Conservation (phyloP, 2,329 filamentous ascomycete genomes). For the Talaromyces islandicus region DNA sequence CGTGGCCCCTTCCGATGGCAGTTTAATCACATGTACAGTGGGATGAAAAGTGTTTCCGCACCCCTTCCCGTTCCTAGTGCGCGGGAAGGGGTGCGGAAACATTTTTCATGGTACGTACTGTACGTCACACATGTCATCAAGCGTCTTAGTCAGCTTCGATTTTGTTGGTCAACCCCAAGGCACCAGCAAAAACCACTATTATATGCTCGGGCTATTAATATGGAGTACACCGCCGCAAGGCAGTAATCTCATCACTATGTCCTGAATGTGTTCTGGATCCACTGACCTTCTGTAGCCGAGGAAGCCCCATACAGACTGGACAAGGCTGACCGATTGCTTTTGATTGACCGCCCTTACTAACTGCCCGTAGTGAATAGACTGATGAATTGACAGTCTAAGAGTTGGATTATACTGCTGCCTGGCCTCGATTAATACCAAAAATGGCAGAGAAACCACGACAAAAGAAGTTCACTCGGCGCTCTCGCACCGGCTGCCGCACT, state of each 20-base stretch:
- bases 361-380: not conserved
- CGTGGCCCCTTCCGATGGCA: too few species aligned
- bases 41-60: too few species aligned
- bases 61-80: too few species aligned
- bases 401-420: not conserved
- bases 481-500: conserved; percentile 8
- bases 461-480: conserved; percentile 4
- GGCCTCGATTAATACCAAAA: not conserved
- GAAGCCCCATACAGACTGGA: not conserved
- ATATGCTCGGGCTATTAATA: not conserved
- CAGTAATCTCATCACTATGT: not conserved
- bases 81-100: too few species aligned
- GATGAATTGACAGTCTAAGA: not conserved
- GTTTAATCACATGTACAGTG: too few species aligned
- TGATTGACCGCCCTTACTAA: not conserved
- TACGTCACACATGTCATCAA: too few species aligned
- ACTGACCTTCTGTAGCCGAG: not conserved
- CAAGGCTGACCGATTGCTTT: too few species aligned
- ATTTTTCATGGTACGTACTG: too few species aligned
- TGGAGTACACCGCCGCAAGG: not conserved
- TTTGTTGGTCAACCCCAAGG: not conserved
- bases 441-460: not conserved
- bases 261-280: not conserved
- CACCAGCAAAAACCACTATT: not conserved
- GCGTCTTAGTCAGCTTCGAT: not conserved